phyloP scores from a whole-genome alignment of 352 stramenopile genomes.

The Phytopythium montanum region DNA sequence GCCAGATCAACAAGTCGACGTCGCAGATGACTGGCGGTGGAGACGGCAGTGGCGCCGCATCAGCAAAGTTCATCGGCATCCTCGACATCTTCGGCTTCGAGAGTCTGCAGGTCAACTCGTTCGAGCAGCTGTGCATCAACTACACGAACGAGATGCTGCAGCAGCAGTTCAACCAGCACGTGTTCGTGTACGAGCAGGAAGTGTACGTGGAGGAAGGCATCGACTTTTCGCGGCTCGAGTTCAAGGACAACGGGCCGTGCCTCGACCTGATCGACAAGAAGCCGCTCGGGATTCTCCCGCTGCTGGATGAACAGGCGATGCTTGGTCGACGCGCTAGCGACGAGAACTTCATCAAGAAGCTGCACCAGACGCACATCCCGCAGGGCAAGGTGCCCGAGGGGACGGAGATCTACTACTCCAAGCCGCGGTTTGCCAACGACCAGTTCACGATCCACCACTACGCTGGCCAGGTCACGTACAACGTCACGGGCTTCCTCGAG shows the following conservation, averaged over 20 bases:
- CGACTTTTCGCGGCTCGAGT: constrained; percentile 88
- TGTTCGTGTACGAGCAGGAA: constrained; percentile 97
- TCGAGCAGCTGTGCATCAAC: constrained; percentile 97
- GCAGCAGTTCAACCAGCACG: constrained; percentile 94
- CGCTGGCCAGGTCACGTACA: constrained; percentile 95
- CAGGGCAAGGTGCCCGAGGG: constrained; percentile 77
- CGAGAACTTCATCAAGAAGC: constrained; percentile 90
- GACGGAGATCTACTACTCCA: constrained; percentile 80
- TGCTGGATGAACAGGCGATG: constrained; percentile 97
- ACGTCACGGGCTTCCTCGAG: constrained; percentile 94
- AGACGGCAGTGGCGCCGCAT: constrained; percentile 13
- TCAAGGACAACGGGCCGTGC: constrained; percentile 92
- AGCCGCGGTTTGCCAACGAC: constrained; percentile 85
- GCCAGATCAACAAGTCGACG: constrained; percentile 90
- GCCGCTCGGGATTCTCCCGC: constrained; percentile 86
- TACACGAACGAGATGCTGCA: constrained; percentile 97
- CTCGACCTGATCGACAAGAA: constrained; percentile 94
- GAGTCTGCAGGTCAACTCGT: constrained; percentile 91
- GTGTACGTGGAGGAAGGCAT: constrained; percentile 97
- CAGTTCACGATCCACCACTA: constrained; percentile 98
- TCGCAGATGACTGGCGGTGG: constrained; percentile 50
- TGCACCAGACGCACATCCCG: constrained; percentile 86
- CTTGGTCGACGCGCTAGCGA: constrained; percentile 88
- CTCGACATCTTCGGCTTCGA: constrained; percentile 98
- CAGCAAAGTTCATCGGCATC: constrained; percentile 91